These are phyloP conservation scores for Lablab purpureus DNA, from an alignment of 306 rosid genomes.

Conservation along the genomic window DNA sequence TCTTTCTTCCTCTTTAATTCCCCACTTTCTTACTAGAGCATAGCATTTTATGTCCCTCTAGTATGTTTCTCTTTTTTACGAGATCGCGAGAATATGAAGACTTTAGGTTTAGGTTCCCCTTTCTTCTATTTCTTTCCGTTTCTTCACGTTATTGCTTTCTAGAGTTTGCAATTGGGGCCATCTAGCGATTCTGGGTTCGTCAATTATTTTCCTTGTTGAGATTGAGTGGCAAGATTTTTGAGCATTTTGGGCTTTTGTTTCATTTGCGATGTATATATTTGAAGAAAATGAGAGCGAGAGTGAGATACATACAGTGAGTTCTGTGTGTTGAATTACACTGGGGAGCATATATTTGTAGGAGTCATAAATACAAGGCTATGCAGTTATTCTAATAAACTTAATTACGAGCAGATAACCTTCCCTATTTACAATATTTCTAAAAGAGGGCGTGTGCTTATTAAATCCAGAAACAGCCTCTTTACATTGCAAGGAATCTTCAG, in stretches of 20 bases:
- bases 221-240: not conserved
- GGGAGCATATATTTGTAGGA: no score
- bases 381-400: not conserved
- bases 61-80: not conserved
- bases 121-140: not conserved
- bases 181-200: not conserved
- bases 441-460: no score
- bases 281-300: not conserved
- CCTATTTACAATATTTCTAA: not conserved
- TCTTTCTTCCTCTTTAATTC: no score
- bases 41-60: not conserved
- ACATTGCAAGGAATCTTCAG: not conserved
- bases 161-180: not conserved
- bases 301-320: not conserved
- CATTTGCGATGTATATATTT: not conserved
- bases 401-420: not conserved
- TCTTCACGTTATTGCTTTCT: not conserved
- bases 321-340: not conserved
- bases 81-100: not conserved
- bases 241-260: conserved; percentile 7
- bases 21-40: not conserved
- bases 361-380: not conserved
- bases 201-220: not conserved
- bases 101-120: not conserved
- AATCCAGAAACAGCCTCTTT: no score